Evolutionary conservation across 768 basidiomycete species (phyloP), one percentile per base, ranked within the genome.

Genomic region (Leccinellum rugosiceps): DNA sequence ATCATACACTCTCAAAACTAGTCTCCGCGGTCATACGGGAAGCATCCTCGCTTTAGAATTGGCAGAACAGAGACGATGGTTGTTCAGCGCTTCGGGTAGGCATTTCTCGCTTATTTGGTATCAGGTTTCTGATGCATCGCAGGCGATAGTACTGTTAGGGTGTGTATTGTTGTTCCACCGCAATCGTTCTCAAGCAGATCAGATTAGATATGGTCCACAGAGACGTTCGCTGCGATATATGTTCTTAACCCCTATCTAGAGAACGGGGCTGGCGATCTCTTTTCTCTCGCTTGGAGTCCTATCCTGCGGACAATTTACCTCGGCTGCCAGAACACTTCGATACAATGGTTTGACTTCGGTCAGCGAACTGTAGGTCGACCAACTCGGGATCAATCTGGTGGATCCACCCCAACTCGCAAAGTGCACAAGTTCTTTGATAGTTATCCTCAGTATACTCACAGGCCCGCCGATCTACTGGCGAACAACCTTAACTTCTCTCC

Each of bases 391-490:
- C 62, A 56, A 55, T 43, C 73, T 48, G 75, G 74, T 41, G 64
- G 70, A 34, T 69, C 71, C n/a, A 74, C 76, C 0, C 75, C 74
- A 6, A 59, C 70, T 26, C 80, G 78, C 59, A 83, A 82, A 63
- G 84, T 80, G 32, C 93, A 95, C 77, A 91, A 90, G 60, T 97
- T 97, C 75, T 97, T 97, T 67, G 92, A 94, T 67, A 91, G 88
- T 63, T 90, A 93, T 61, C 92, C 92, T 1, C 83, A 85, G 56
- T 84, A 84, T 55, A 83, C 84, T 44, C 81, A 84, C 43, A 80
- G 76, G 38, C 79, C 87, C 7, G 88, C 89, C 1, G 89, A 91
- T 66, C 74, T 88, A 13, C 72, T 79, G 52, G 87, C 89, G 15
- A 83, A 81, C 26, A 91, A 90, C 65, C 69, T 75, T 3, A 68